Percentiles rank a stretch among this genome's conserved stretches.
phyloP scores from a whole-genome alignment of 768 basidiomycete species.

The Auriscalpium orientale region DNA sequence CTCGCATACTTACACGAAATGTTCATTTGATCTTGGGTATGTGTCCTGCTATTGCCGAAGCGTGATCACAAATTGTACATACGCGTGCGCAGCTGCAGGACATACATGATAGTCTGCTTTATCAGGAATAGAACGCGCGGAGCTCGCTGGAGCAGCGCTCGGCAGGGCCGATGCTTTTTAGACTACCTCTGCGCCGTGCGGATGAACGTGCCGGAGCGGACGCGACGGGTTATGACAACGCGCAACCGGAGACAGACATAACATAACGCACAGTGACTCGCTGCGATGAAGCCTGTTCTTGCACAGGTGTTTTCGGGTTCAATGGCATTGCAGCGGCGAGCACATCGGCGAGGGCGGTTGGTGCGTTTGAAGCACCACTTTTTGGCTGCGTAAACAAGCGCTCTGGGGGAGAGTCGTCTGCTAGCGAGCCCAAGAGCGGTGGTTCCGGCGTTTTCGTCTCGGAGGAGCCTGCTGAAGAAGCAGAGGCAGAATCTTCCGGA shows the following conservation, averaged over 20 bases:
- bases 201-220: slow-evolving; percentile 13
- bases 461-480: slow-evolving; percentile 2
- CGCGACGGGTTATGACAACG: slow-evolving; percentile 15
- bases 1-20: no score
- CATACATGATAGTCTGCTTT: no score
- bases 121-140: no score
- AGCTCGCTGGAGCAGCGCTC: no score
- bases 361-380: not conserved
- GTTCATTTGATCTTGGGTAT: no score
- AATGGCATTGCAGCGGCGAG: not conserved
- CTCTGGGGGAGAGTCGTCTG: not conserved
- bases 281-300: slow-evolving; percentile 15
- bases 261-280: no score
- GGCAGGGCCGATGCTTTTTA: no score
- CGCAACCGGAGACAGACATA: no score
- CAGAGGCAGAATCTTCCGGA: not conserved
- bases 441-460: slow-evolving; percentile 1
- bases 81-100: no score
- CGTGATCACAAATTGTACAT: no score
- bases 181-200: no score
- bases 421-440: slow-evolving; percentile 17
- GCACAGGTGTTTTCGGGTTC: slow-evolving; percentile 1
- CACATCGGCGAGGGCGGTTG: not conserved
- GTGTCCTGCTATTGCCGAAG: no score
- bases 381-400: slow-evolving; percentile 2